Conservation (phyloP, 495 filamentous ascomycete genomes). For the Xylaria longipes region DNA sequence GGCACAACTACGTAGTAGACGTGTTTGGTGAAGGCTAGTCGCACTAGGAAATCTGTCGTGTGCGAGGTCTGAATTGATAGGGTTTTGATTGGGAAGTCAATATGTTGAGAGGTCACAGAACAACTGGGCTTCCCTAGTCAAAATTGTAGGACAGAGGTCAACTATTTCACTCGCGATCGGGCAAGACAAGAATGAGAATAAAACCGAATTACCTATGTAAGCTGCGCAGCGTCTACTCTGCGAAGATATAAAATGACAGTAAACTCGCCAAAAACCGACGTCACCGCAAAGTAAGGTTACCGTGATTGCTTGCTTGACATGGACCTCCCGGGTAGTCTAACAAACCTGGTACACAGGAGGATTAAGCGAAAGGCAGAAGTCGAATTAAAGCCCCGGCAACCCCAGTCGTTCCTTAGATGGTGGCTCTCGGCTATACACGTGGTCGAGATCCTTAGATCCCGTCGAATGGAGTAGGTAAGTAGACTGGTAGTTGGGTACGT, state of each 20-base stretch:
- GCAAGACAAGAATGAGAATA: background rate
- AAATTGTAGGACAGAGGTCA: background rate
- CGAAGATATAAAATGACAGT: background rate
- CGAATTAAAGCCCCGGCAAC: background rate
- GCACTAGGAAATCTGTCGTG: too few species aligned
- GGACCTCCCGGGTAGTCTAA: background rate
- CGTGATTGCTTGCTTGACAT: background rate
- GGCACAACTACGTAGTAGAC: too few species aligned
- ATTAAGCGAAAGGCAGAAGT: slow-evolving; percentile 16
- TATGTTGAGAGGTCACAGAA: background rate
- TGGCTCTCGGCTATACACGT: background rate
- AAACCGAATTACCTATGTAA: background rate
- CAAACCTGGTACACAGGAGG: background rate
- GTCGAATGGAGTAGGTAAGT: background rate
- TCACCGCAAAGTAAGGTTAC: background rate
- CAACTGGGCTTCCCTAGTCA: background rate
- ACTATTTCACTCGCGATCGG: background rate
- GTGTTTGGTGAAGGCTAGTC: background rate
- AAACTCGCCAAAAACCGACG: background rate
- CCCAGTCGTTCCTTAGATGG: background rate
- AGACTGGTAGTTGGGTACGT: background rate
- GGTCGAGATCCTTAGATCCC: background rate
- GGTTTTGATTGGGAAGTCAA: background rate
- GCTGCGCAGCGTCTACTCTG: background rate
- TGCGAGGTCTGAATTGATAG: background rate